A percentile compares a stretch with the other conserved stretches of the same genome.
These are phyloP conservation scores for Kwoniella mangroviensis DNA, from an alignment of 768 basidiomycete genomes.

Conservation along the genomic window DNA sequence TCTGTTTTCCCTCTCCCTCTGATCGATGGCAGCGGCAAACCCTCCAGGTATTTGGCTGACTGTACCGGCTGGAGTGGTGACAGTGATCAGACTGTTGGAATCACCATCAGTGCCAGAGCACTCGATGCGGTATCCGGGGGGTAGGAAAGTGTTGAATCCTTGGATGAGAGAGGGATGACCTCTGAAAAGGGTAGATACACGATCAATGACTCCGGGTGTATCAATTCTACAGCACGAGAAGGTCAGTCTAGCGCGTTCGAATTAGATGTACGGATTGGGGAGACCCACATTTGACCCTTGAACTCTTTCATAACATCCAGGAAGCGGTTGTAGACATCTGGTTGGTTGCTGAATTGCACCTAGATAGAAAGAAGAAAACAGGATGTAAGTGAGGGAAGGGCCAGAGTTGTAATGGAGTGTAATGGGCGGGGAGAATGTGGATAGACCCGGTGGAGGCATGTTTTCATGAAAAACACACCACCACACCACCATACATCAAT, in stretches of 20 bases:
- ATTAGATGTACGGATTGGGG: not conserved
- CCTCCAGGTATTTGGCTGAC: slow-evolving; percentile 54
- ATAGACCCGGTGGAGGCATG: slow-evolving; percentile 25
- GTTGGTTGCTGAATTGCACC: slow-evolving; percentile 82
- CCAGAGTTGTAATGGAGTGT: not conserved
- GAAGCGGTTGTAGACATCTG: slow-evolving; percentile 92
- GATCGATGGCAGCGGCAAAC: slow-evolving; percentile 48
- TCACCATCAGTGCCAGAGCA: slow-evolving; percentile 52
- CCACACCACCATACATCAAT: not conserved
- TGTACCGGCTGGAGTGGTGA: slow-evolving; percentile 55
- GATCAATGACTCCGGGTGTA: slow-evolving; percentile 94
- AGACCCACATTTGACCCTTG: slow-evolving; percentile 74
- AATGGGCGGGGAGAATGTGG: slow-evolving; percentile 1
- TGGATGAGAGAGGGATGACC: slow-evolving; percentile 90
- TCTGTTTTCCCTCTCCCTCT: slow-evolving; percentile 39
- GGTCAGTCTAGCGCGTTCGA: not conserved
- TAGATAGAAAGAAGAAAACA: slow-evolving; percentile 14
- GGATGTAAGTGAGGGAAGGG: not conserved
- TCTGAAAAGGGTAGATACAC: slow-evolving; percentile 89
- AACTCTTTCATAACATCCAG: slow-evolving; percentile 99
- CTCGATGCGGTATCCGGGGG: slow-evolving; percentile 91
- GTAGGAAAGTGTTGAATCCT: slow-evolving; percentile 98
- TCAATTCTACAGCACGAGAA: slow-evolving; percentile 71
- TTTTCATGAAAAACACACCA: slow-evolving; percentile 10
- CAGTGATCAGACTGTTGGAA: slow-evolving; percentile 51